Percentiles rank a stretch among this genome's conserved stretches.
Evolutionary conservation across 2,329 filamentous ascomycete species (phyloP).

Genomic region (Xylariales sp.): DNA sequence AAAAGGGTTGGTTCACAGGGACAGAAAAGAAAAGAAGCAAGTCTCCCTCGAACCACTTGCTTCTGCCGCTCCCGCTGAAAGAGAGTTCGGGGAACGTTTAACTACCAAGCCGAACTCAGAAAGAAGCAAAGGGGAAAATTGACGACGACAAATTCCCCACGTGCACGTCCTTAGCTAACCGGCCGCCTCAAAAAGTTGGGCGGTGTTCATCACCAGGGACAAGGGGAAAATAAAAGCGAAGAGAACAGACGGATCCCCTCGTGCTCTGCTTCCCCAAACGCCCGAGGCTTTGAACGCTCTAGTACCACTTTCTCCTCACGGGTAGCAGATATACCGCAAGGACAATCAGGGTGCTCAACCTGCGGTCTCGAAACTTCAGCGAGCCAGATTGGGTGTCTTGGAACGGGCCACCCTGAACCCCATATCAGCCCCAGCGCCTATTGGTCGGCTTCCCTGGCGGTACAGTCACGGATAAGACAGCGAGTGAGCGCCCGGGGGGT

Average conservation of each 20-base stretch:
- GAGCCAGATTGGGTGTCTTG: constrained; percentile 21
- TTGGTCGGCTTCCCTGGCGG: constrained; percentile 20
- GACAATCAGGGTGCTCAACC: constrained; percentile 40
- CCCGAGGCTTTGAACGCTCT: neutral
- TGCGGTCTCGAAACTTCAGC: constrained; percentile 33
- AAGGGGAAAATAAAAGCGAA: too few species aligned
- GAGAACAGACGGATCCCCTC: too few species aligned
- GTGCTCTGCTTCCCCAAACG: neutral
- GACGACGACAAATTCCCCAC: neutral
- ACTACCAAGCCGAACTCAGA: too few species aligned
- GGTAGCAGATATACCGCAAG: constrained; percentile 28
- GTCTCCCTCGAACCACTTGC: too few species aligned
- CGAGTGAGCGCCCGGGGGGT: constrained; percentile 29
- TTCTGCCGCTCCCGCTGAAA: too few species aligned
- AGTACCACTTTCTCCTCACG: neutral
- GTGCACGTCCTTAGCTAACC: too few species aligned
- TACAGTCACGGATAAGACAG: constrained; percentile 12
- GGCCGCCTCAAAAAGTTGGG: too few species aligned
- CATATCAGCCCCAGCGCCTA: constrained; percentile 15
- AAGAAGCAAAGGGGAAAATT: neutral
- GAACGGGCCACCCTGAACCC: constrained; percentile 28
- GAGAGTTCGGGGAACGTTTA: too few species aligned
- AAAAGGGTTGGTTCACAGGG: too few species aligned
- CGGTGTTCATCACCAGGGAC: too few species aligned
- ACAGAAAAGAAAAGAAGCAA: too few species aligned